Evolutionary conservation across 179 eudicot genomes (phyloP), one percentile per base, ranked within the genome.

Genomic region (Silene coronaria): DNA sequence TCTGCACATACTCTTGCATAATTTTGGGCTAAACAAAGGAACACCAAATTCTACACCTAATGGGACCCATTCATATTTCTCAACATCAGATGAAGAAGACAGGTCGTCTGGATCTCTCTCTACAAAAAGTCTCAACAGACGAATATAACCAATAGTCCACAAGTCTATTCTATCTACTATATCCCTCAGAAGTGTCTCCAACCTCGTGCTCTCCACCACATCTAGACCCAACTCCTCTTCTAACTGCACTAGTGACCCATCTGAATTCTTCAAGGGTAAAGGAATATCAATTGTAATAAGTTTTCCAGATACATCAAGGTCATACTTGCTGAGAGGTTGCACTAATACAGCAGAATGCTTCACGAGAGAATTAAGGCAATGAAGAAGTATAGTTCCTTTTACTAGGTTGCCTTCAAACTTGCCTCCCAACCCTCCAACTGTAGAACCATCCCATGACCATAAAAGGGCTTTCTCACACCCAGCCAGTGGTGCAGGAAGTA

Each of bases 401-500:
- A 95, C 96, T 76, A 95, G 81, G 83, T 85, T 91, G 45, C 99
- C 99, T 84, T 93, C 95, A 75, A 85, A 86, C 73, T 89, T 95
- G 63, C 97, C 96, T 69, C 99, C 99, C 81, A 92, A 81, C 26
- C 99, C 99, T 73, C 97, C 99, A 85, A 91, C 66, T 14, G 91
- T 80, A 75, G 99, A 87, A 70, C 95, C 97, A 88, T 95, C 99
- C 99, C 99, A 95, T 67, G 99, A 95, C 97, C 97, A 95, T 73
- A 95, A 59, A 71, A 92, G 86, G 60, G 99, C 99, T 80, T 95
- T 95, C 87, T 90, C 95, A 77, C 99, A 92, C 72, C 99, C 96
- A 77, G 95, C 93, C 84, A 95, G 77, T 24, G 99, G 99, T 67
- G 91, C 93, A 81, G 99, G 99, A 79, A 95, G 97, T 79, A 91